Evolutionary conservation across 176 grass and related monocot species (phyloP).

Genomic region (Oryza coarctata): DNA sequence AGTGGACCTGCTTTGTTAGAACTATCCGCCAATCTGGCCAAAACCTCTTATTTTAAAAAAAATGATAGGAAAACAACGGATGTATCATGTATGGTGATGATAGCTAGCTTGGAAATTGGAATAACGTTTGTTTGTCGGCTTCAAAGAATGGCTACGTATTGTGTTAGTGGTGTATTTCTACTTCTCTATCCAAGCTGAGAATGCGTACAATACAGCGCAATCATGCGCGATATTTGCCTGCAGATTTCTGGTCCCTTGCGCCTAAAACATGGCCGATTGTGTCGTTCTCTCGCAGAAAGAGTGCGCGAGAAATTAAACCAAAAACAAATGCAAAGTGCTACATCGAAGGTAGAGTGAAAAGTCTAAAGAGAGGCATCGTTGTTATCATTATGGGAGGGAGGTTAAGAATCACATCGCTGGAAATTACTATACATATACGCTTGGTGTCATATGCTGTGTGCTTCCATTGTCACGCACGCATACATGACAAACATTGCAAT

Average conservation of each 20-base stretch:
- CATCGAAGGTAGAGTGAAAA: neutral
- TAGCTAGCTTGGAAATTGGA: slow-evolving; percentile 19
- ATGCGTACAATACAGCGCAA: slow-evolving; percentile 37
- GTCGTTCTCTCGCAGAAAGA: slow-evolving; percentile 21
- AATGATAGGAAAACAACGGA: slow-evolving; percentile 23
- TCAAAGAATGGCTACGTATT: slow-evolving; percentile 16
- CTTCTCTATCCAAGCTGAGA: neutral
- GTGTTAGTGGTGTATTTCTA: neutral
- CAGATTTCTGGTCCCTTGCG: slow-evolving; percentile 33
- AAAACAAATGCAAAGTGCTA: neutral
- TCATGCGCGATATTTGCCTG: slow-evolving; percentile 33
- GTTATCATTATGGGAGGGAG: slow-evolving; percentile 7
- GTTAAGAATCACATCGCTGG: slow-evolving; percentile 5
- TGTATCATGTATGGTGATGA: slow-evolving; percentile 1
- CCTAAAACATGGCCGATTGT: slow-evolving; percentile 4
- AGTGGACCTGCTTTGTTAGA: slow-evolving; percentile 30
- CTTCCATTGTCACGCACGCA: slow-evolving; percentile 30
- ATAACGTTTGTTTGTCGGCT: slow-evolving; percentile 32
- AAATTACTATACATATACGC: neutral
- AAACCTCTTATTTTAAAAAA: neutral
- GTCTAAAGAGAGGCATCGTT: neutral
- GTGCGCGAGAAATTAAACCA: neutral
- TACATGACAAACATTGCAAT: slow-evolving; percentile 23
- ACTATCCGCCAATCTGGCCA: slow-evolving; percentile 20
- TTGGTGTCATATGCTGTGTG: slow-evolving; percentile 28